Evolutionary conservation across 2,329 filamentous ascomycete species (phyloP), one percentile per base, ranked within the genome.

Genomic region (Alternaria viburni): DNA sequence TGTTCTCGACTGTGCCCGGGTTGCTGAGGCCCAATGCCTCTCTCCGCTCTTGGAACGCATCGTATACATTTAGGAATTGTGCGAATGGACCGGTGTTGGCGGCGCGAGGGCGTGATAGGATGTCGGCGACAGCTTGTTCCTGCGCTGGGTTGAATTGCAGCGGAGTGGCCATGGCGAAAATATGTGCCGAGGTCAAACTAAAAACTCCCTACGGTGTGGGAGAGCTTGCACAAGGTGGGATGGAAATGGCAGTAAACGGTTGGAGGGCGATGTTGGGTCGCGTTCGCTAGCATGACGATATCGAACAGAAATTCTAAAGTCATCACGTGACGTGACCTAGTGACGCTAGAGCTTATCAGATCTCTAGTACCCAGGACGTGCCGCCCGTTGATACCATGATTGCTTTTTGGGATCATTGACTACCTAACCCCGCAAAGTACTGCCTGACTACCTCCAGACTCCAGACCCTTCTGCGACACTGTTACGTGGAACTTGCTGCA

Each of bases 1-100:
- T 90, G 78, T 90, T 90, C 83, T 99, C 96, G 71, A 97, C 90
- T 56, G 92, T 94, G 75, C 96, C 96, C 44, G 96, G 96, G 83
- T 98, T 98, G 72, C 90, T 87, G 73, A 99, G 86, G 67, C 94
- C 95, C 69, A 99, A 88, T 82, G 92, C 91, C 74, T 90, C 91
- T 85, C 96, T 91, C 83, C 92, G 89, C 74, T 96, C 92, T 67
- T 90, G 91, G 80, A 98, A 96, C 57, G 90, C 88, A 75, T 86
- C 87, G 83, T 96, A 91, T 81, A 89, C 90, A 86, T 97, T 91
- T 81, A 89, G 87, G 72, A 97, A 78, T 69, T 88, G 86, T 69
- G 85, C 85, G 59, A 89, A 85, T 74, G 92, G 88, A 82, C 97
- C 97, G 81, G 97, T 97, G 62, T 74, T 66, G 49, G 61, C 62